Conservation (phyloP, 345 rosid genomes). For the Iberis pinnata region DNA sequence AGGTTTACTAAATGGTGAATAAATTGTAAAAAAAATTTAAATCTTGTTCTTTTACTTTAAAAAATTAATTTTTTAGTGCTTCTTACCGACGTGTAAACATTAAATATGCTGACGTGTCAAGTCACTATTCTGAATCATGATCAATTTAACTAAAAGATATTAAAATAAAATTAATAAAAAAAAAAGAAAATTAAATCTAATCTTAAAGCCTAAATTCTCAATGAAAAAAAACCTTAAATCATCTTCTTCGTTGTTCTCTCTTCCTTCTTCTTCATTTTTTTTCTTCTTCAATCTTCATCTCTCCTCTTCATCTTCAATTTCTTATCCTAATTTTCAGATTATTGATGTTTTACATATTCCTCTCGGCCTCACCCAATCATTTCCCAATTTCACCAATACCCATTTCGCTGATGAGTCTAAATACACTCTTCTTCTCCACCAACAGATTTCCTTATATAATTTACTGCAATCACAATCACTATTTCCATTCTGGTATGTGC, state of each 20-base stretch:
- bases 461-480: slow-evolving; percentile 33
- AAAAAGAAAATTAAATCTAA: too few species aligned
- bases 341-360: slow-evolving; percentile 25
- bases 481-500: slow-evolving; percentile 60
- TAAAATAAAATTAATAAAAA: too few species aligned
- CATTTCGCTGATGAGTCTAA: slow-evolving; percentile 8
- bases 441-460: slow-evolving; percentile 31
- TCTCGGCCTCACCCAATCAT: slow-evolving; percentile 15
- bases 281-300: slow-evolving; percentile 6
- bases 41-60: too few species aligned
- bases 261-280: slow-evolving; percentile 14
- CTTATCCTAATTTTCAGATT: slow-evolving; percentile 30
- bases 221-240: too few species aligned
- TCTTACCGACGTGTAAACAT: too few species aligned
- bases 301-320: slow-evolving; percentile 22
- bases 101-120: too few species aligned
- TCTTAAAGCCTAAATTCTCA: too few species aligned
- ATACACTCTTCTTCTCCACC: slow-evolving; percentile 59
- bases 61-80: too few species aligned
- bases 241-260: slow-evolving; percentile 26
- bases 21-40: too few species aligned
- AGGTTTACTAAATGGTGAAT: too few species aligned
- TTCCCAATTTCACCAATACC: slow-evolving; percentile 22
- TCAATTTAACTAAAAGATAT: too few species aligned
- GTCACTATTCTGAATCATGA: too few species aligned